These are phyloP conservation scores for Rhinocladiella mackenziei DNA, from an alignment of 2,329 filamentous ascomycete genomes.

Conservation along the genomic window DNA sequence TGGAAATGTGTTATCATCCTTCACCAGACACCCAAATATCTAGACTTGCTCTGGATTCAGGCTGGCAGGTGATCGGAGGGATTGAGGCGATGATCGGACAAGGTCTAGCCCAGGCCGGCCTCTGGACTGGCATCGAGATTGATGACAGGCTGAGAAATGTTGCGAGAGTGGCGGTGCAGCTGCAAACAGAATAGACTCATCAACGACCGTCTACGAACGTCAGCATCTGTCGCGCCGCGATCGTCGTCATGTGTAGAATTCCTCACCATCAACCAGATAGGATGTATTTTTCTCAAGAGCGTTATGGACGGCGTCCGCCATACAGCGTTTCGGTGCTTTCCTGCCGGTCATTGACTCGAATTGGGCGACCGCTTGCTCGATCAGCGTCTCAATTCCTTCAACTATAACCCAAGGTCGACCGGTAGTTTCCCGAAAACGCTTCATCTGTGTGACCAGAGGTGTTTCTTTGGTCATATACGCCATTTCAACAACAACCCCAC, in stretches of 20 bases:
- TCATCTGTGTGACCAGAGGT: constrained; percentile 65
- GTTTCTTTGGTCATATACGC: constrained; percentile 71
- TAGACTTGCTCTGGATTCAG: constrained; percentile 55
- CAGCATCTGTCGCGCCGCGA: background rate
- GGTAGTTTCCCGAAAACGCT: constrained; percentile 54
- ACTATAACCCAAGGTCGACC: constrained; percentile 62
- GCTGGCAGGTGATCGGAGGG: constrained; percentile 71
- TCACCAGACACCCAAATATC: constrained; percentile 64
- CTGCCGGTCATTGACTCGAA: constrained; percentile 77
- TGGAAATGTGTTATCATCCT: constrained; percentile 84
- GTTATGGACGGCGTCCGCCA: constrained; percentile 59
- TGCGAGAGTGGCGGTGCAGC: constrained; percentile 11
- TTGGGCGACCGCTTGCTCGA: constrained; percentile 75
- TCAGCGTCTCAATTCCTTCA: constrained; percentile 70
- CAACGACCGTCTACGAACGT: too few species aligned
- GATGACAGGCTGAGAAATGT: constrained; percentile 38
- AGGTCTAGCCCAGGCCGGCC: constrained; percentile 61
- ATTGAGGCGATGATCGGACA: constrained; percentile 76
- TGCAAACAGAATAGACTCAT: too few species aligned
- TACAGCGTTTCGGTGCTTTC: constrained; percentile 64
- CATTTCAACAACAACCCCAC: constrained; percentile 70
- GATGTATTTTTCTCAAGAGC: constrained; percentile 17
- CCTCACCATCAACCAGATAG: constrained; percentile 16
- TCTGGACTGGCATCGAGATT: constrained; percentile 62
- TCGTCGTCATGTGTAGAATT: constrained; percentile 11